A percentile compares a stretch with the other conserved stretches of the same genome.
Conservation (phyloP, 768 basidiomycete genomes). For the Tremella fuciformis region DNA sequence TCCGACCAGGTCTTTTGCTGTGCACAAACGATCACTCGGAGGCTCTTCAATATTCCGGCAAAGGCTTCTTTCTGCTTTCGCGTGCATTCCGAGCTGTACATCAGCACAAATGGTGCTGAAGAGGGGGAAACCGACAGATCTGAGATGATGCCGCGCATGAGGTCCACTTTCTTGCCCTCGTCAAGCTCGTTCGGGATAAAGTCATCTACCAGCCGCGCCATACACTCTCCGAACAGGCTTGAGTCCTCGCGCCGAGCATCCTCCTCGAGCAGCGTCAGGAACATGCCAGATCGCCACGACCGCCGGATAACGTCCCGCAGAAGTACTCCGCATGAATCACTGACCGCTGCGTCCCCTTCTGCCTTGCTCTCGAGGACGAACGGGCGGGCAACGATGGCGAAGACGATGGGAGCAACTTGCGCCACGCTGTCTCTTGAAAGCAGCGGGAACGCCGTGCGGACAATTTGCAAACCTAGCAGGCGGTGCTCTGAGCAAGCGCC, state of each 20-base stretch:
- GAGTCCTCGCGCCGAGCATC: background rate
- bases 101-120: background rate
- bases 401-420: slow-evolving; percentile 23
- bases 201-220: background rate
- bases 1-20: slow-evolving; percentile 11
- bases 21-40: background rate
- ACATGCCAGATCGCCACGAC: slow-evolving; percentile 34
- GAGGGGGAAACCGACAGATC: background rate
- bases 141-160: slow-evolving; percentile 3
- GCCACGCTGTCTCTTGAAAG: slow-evolving; percentile 24
- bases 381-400: slow-evolving; percentile 16
- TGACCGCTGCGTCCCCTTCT: slow-evolving; percentile 21
- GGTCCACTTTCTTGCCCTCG: background rate
- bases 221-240: background rate
- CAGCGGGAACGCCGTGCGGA: slow-evolving; percentile 27
- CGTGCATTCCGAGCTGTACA: background rate
- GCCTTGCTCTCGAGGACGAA: slow-evolving; percentile 19
- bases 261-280: slow-evolving; percentile 27
- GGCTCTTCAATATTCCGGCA: background rate
- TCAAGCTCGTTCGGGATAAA: background rate
- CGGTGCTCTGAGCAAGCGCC: slow-evolving; percentile 28
- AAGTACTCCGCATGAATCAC: slow-evolving; percentile 26
- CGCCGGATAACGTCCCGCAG: slow-evolving; percentile 7
- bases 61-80: background rate
- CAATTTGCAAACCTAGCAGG: slow-evolving; percentile 26